These are phyloP conservation scores for Gynochthodes officinalis DNA, from an alignment of 257 asterid species.

Conservation along the genomic window DNA sequence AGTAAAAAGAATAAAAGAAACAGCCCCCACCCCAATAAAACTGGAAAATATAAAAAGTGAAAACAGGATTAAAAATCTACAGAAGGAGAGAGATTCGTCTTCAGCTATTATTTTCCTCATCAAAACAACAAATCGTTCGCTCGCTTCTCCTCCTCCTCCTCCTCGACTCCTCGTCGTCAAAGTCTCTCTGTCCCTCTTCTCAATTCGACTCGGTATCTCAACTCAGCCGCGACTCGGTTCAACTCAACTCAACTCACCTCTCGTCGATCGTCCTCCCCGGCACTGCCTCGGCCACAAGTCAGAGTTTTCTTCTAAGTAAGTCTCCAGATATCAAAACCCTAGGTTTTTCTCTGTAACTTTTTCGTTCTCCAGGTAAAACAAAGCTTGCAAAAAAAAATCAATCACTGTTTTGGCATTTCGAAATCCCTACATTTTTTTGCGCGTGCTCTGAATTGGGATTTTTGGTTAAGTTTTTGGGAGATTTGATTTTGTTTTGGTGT, in stretches of 20 bases:
- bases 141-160: too few relatives aligned
- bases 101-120: conserved; percentile 20
- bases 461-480: not conserved
- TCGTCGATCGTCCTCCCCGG: conserved; percentile 11
- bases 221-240: conserved; percentile 13
- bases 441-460: conserved; percentile 6
- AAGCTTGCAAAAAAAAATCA: not conserved
- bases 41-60: conserved; percentile 4
- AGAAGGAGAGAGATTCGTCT: conserved; percentile 27
- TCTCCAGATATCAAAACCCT: conserved; percentile 22
- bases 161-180: too few relatives aligned
- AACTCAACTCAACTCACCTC: conserved; percentile 6
- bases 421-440: conserved; percentile 29
- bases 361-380: too few relatives aligned
- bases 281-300: not conserved
- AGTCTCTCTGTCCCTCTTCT: conserved; percentile 6
- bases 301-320: conserved; percentile 8
- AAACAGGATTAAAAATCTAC: conserved; percentile 15
- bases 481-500: not conserved
- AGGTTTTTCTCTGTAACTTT: conserved; percentile 6
- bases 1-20: not conserved
- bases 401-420: conserved; percentile 8
- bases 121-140: conserved; percentile 13
- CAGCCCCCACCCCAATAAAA: conserved; percentile 7
- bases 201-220: conserved; percentile 19